Percentiles rank a stretch among this genome's conserved stretches.
Evolutionary conservation across 2,329 filamentous ascomycete species (phyloP).

Genomic region (Emergomyces orientalis): DNA sequence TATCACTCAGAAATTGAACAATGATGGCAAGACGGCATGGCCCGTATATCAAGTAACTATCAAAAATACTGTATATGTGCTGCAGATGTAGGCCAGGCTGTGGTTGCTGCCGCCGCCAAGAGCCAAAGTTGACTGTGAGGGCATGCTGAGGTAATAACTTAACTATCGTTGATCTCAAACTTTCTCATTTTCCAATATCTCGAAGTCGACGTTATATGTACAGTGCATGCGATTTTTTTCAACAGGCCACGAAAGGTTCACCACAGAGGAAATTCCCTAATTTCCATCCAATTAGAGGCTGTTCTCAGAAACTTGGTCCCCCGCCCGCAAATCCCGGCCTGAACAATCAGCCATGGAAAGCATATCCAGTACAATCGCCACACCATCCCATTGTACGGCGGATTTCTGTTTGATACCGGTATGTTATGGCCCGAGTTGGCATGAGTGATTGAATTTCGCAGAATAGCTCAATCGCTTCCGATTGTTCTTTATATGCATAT

Average conservation of each 20-base stretch:
- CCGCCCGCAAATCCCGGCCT: not conserved
- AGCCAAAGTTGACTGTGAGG: not conserved
- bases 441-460: not conserved
- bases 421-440: conserved; percentile 23
- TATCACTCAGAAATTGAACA: too few species aligned
- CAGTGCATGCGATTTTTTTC: not conserved
- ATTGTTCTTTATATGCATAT: not conserved
- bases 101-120: not conserved
- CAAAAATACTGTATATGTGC: too few species aligned
- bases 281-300: not conserved
- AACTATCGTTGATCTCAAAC: not conserved
- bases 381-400: conserved; percentile 67
- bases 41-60: not conserved
- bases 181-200: not conserved
- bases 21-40: not conserved
- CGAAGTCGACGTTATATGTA: not conserved
- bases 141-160: not conserved
- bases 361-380: conserved; percentile 31
- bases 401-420: conserved; percentile 89
- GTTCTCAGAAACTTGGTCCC: not conserved
- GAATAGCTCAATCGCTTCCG: not conserved
- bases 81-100: too few species aligned
- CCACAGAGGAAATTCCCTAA: not conserved
- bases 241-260: not conserved
- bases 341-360: not conserved